Percentiles rank a stretch among this genome's conserved stretches.
Evolutionary conservation across 306 rosid species (phyloP).

Genomic region (Acacia melanoxylon): DNA sequence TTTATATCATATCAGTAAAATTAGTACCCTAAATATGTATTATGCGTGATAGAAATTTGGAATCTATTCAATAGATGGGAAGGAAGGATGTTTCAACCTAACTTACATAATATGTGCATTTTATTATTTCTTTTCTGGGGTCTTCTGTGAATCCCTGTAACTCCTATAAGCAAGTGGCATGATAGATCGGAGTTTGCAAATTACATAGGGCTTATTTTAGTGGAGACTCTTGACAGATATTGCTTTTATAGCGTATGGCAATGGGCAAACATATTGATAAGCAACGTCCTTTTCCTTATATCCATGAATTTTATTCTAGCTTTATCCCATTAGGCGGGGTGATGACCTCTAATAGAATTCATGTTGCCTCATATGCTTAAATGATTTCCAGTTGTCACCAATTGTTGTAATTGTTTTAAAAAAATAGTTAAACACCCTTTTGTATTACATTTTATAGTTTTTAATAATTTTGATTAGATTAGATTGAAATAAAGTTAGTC

Average conservation of each 20-base stretch:
- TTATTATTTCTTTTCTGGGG: not conserved
- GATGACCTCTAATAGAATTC: not conserved
- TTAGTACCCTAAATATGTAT: not conserved
- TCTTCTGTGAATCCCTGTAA: constrained; percentile 14
- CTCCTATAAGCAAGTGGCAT: constrained; percentile 25
- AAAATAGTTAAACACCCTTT: not conserved
- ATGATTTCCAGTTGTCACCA: not conserved
- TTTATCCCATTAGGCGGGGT: not conserved
- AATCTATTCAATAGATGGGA: not conserved
- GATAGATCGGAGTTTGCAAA: not conserved
- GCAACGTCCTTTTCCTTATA: not conserved
- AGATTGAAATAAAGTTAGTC: not conserved
- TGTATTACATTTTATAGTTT: not conserved
- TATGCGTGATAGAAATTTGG: not conserved
- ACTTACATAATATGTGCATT: not conserved
- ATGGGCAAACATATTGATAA: not conserved
- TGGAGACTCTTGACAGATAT: constrained; percentile 1
- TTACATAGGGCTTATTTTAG: not conserved
- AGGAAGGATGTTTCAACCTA: constrained; percentile 9
- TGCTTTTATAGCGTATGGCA: not conserved
- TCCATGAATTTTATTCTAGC: not conserved
- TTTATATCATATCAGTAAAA: not conserved
- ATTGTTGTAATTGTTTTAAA: not conserved
- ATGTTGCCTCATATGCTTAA: not conserved
- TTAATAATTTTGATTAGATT: not conserved